phyloP scores from a whole-genome alignment of 805 yeast species.

The Brettanomyces sp. region DNA sequence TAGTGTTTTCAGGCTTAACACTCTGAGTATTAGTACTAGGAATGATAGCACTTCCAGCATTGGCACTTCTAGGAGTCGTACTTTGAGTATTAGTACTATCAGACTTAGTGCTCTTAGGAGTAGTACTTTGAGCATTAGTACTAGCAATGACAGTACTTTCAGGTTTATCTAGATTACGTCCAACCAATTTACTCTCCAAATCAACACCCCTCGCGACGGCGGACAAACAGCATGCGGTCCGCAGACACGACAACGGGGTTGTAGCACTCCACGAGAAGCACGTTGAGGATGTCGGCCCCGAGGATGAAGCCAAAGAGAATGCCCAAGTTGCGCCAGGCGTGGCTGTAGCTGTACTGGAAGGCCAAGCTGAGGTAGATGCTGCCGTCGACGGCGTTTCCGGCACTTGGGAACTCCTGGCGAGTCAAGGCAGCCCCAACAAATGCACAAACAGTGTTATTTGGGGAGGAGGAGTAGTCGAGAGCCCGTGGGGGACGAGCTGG shows the following conservation, averaged over 20 bases:
- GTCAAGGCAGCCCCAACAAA: conserved; percentile 37
- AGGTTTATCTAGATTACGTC: too few species aligned
- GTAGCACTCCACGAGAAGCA: conserved; percentile 22
- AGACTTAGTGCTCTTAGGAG: neutral
- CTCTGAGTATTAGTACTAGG: neutral
- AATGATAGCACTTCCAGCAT: neutral
- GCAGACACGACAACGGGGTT: conserved; percentile 24
- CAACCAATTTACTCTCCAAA: too few species aligned
- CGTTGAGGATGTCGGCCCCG: conserved; percentile 27
- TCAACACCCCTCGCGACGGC: conserved; percentile 11
- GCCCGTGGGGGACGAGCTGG: conserved; percentile 47
- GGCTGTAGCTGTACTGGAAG: conserved; percentile 43
- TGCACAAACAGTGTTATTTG: conserved; percentile 38
- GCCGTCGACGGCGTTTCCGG: conserved; percentile 38
- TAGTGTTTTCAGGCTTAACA: too few species aligned
- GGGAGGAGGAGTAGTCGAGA: conserved; percentile 36
- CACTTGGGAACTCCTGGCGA: conserved; percentile 14
- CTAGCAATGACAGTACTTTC: neutral
- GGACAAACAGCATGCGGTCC: conserved; percentile 24
- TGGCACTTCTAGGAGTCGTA: neutral
- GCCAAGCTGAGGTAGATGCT: conserved; percentile 34
- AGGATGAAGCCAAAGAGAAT: conserved; percentile 32
- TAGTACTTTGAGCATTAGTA: neutral
- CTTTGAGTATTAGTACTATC: neutral
- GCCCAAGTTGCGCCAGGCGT: conserved; percentile 77